Evolutionary conservation across 768 basidiomycete species (phyloP).

Genomic region (Macrolepiota fuliginosa): DNA sequence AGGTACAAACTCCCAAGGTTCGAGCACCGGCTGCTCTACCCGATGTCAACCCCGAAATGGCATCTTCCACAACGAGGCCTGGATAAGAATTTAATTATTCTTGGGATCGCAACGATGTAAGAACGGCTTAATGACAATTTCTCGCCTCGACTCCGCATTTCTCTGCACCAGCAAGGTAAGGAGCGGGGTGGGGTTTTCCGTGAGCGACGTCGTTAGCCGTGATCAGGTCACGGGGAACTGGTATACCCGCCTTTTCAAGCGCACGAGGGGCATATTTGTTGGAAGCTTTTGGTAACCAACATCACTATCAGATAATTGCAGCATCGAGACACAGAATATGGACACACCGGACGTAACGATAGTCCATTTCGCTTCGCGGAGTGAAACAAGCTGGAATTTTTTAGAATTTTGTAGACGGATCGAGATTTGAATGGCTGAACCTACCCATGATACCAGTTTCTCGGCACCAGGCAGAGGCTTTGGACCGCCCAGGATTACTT

Average conservation of each 20-base stretch:
- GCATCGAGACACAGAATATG: background rate
- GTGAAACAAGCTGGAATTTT: slow-evolving; percentile 26
- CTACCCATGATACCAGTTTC: slow-evolving; percentile 53
- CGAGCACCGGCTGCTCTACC: slow-evolving; percentile 74
- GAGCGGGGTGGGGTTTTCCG: slow-evolving; percentile 89
- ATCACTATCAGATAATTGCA: slow-evolving; percentile 1
- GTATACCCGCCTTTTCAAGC: slow-evolving; percentile 59
- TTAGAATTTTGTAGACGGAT: background rate
- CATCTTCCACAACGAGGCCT: slow-evolving; percentile 91
- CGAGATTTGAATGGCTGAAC: background rate
- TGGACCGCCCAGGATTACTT: slow-evolving; percentile 65
- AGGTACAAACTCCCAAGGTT: slow-evolving; percentile 84
- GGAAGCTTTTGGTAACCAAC: slow-evolving; percentile 51
- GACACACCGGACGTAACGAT: slow-evolving; percentile 77
- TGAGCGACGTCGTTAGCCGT: slow-evolving; percentile 68
- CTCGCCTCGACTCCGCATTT: slow-evolving; percentile 51
- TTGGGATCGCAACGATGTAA: background rate
- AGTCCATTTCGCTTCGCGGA: slow-evolving; percentile 57
- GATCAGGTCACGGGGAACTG: slow-evolving; percentile 60
- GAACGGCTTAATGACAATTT: slow-evolving; percentile 44
- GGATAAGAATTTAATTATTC: background rate
- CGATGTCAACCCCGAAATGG: slow-evolving; percentile 75
- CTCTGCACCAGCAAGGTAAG: slow-evolving; percentile 77
- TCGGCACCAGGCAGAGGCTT: slow-evolving; percentile 65
- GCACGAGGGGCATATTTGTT: slow-evolving; percentile 68